These are phyloP conservation scores for Erodium trifolium DNA, from an alignment of 441 rosid genomes.

Conservation along the genomic window DNA sequence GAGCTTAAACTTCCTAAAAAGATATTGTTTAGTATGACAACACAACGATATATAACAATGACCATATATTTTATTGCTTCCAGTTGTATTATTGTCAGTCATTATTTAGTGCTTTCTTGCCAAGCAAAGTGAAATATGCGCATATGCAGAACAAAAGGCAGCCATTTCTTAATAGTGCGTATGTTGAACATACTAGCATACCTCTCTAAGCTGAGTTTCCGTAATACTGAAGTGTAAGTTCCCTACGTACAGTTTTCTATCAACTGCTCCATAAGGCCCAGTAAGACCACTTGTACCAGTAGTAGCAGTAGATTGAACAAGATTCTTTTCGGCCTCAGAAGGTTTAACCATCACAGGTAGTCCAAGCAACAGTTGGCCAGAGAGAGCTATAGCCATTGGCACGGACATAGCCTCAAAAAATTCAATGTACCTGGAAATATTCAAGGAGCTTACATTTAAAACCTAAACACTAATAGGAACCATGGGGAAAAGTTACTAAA, in stretches of 20 bases:
- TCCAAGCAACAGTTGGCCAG: slow-evolving; percentile 78
- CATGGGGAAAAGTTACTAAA: slow-evolving; percentile 42
- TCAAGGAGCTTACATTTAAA: slow-evolving; percentile 28
- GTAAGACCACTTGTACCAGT: slow-evolving; percentile 40
- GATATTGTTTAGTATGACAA: neutral
- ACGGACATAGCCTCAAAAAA: slow-evolving; percentile 86
- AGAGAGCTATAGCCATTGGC: slow-evolving; percentile 86
- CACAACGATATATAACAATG: neutral
- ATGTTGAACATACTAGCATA: slow-evolving; percentile 18
- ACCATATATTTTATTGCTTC: neutral
- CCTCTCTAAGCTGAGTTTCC: slow-evolving; percentile 87
- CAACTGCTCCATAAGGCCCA: slow-evolving; percentile 72
- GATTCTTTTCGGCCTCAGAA: slow-evolving; percentile 95
- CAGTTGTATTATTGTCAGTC: neutral
- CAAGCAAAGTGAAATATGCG: neutral
- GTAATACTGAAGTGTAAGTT: slow-evolving; percentile 88
- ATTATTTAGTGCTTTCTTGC: neutral
- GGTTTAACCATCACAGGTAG: slow-evolving; percentile 97
- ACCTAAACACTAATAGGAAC: slow-evolving; percentile 17
- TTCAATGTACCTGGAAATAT: slow-evolving; percentile 75
- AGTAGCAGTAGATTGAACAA: slow-evolving; percentile 61
- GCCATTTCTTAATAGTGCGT: neutral
- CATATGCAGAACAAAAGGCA: neutral
- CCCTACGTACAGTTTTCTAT: slow-evolving; percentile 84
- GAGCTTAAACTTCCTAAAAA: neutral